A percentile compares a stretch with the other conserved stretches of the same genome.
Conservation (phyloP, 2,329 filamentous ascomycete species). For the Penicillium sp. region DNA sequence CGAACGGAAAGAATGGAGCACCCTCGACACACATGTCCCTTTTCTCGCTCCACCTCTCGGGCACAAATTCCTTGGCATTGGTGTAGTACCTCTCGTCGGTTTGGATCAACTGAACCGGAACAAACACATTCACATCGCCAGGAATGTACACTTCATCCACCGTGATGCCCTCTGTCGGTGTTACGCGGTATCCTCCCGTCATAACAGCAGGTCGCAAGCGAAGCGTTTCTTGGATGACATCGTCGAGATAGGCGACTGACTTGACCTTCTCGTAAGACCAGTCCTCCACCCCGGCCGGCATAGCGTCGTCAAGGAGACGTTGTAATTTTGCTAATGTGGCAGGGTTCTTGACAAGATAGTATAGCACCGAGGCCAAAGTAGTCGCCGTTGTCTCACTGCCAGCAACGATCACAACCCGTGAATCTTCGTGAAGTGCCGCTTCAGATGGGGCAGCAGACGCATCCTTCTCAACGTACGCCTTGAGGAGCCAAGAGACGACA, state of each 20-base stretch:
- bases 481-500: conserved; percentile 44
- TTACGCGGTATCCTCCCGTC: conserved; percentile 34
- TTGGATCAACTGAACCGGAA: conserved; percentile 28
- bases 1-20: conserved; percentile 31
- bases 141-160: conserved; percentile 38
- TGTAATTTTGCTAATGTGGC: conserved; percentile 1
- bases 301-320: conserved; percentile 1
- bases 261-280: neutral
- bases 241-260: neutral
- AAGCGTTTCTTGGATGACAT: conserved; percentile 20
- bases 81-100: conserved; percentile 23
- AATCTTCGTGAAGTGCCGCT: conserved; percentile 9
- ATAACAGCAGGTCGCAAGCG: conserved; percentile 38
- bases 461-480: conserved; percentile 40
- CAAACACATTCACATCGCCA: conserved; percentile 28
- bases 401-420: conserved; percentile 7
- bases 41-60: conserved; percentile 32
- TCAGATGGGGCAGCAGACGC: conserved; percentile 33
- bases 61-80: conserved; percentile 28
- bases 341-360: conserved; percentile 5
- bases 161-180: conserved; percentile 27
- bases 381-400: conserved; percentile 12
- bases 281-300: neutral
- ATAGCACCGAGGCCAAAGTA: conserved; percentile 6
- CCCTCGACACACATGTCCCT: conserved; percentile 17